Evolutionary conservation across 208 protist genomes (phyloP), one percentile per base, ranked within the genome.

Genomic region (Leishmania major): DNA sequence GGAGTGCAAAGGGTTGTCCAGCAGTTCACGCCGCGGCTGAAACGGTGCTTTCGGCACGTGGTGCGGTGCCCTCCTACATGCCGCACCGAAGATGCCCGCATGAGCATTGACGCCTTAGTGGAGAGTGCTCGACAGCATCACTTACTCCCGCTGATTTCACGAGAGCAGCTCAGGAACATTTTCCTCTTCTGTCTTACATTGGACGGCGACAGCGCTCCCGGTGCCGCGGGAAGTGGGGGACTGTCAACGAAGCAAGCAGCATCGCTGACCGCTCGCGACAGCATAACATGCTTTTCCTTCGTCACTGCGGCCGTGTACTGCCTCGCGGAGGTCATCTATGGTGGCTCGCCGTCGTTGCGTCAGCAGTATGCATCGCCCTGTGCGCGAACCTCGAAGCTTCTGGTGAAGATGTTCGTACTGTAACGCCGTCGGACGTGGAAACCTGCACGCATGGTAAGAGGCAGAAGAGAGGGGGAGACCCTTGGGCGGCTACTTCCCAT

Each of bases 391-490:
- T 75, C 82, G 53, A 94, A 93, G 78, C 88, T 95, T 28, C 79
- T 95, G 17, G 79, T 91, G 3, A 94, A 92, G 78, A 94, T 94
- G 90, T 93, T 91, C 78, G 53, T 95, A 17, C 75, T 95, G 10
- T 83, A 57, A 49, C 25, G 15, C 40, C 67, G 25, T 72, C 17
- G 17, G 25, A 22, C 53, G 79, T 77, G 3, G 40, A 55, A 22
- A 77, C 66, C 3, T 17, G 8, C n/a, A 37, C 22, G 3, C 47
- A 45, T 11, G 62, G 37, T 15, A 35, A 47, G 19, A 35, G 35
- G 53, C 31, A 62, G 35, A 37, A 40, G 71, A 28, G 70, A 15
- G 47, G 45, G n/a, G 19, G 28, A 75, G 7, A 25, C 37, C 31
- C 72, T 55, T 53, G 35, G n/a, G 40, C 43, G 67, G 40, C 22